A percentile compares a stretch with the other conserved stretches of the same genome.
These are phyloP conservation scores for Luvunga scandens DNA, from an alignment of 345 rosid genomes.

Conservation along the genomic window DNA sequence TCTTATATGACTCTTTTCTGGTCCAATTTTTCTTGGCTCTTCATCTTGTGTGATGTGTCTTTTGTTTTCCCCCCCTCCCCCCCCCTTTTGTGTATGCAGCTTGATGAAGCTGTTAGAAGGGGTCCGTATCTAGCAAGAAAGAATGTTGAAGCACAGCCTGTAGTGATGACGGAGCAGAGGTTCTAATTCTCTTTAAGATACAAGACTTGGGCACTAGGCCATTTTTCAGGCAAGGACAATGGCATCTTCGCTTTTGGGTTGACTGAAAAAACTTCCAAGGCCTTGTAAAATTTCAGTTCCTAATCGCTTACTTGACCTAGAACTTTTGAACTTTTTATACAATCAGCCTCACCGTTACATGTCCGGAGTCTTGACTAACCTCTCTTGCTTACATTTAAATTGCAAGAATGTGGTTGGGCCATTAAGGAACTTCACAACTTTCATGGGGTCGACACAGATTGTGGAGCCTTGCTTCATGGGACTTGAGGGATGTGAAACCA, in stretches of 20 bases:
- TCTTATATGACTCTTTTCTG: not conserved
- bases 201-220: not conserved
- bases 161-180: slow-evolving; percentile 75
- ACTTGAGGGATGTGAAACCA: not conserved
- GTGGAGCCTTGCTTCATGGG: not conserved
- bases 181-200: slow-evolving; percentile 32
- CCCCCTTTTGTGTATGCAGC: slow-evolving; percentile 48
- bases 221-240: not conserved
- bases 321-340: not conserved
- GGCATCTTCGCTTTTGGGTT: not conserved
- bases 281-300: not conserved
- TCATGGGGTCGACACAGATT: no score
- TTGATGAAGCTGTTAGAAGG: slow-evolving; percentile 77
- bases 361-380: no score
- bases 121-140: slow-evolving; percentile 67
- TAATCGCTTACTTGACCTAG: no score
- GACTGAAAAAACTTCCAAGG: not conserved
- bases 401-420: not conserved
- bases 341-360: not conserved
- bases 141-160: slow-evolving; percentile 57
- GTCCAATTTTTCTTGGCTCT: not conserved
- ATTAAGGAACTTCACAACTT: not conserved
- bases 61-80: not conserved
- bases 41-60: no score
- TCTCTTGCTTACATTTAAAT: not conserved